Evolutionary conservation across 768 basidiomycete species (phyloP).

Genomic region (Suillus ampliporus): DNA sequence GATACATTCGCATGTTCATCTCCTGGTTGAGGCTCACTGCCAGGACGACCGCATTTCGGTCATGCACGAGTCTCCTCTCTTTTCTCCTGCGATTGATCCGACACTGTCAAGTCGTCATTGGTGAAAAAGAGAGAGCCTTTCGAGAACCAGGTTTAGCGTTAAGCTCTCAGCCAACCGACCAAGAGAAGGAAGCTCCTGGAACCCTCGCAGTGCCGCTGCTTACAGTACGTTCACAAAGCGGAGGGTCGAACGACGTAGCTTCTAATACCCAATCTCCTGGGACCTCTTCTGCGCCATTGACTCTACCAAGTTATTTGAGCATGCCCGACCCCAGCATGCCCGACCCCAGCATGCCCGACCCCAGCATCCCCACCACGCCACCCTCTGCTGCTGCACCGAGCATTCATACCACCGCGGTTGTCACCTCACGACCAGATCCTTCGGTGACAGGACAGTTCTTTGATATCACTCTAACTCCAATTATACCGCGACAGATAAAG

Average conservation of each 20-base stretch:
- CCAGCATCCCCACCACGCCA: neutral
- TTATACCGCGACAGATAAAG: neutral
- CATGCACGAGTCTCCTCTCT: neutral
- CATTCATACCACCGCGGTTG: no score
- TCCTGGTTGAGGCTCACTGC: neutral
- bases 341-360: neutral
- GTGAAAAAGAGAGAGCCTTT: neutral
- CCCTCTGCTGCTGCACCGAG: neutral
- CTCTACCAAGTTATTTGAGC: neutral
- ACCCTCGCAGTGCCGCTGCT: constrained; percentile 1
- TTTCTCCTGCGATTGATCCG: neutral
- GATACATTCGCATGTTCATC: neutral
- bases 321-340: neutral
- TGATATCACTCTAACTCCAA: neutral
- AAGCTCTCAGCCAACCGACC: neutral
- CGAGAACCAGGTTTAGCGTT: neutral
- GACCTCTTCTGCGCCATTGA: neutral
- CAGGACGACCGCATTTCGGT: neutral
- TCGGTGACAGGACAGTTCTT: neutral
- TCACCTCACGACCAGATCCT: neutral
- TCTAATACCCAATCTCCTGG: neutral
- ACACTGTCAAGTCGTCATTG: neutral
- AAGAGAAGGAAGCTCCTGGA: neutral
- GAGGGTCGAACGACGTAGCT: neutral
- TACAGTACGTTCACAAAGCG: neutral